Evolutionary conservation across 495 filamentous ascomycete genomes (phyloP).

Genomic region (Talaromyces adpressus): DNA sequence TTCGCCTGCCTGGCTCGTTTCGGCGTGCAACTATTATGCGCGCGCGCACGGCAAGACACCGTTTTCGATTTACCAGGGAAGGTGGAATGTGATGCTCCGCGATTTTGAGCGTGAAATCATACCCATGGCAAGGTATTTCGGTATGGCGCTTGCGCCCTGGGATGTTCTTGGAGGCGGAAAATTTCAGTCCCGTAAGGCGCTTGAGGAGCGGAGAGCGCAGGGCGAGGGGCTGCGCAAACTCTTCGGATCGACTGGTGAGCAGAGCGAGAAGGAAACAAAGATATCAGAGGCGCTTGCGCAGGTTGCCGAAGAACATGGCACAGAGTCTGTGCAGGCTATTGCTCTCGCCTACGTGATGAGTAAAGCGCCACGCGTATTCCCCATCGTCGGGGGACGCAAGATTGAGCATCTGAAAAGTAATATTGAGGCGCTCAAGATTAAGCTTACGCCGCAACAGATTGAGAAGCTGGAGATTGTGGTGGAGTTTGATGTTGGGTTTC

Average conservation of each 20-base stretch:
- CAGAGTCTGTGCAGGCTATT: conserved; percentile 43
- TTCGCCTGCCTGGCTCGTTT: conserved; percentile 57
- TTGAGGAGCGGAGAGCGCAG: conserved; percentile 22
- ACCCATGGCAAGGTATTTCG: conserved; percentile 46
- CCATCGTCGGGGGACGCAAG: conserved; percentile 63
- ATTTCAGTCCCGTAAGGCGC: conserved; percentile 37
- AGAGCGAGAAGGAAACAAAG: conserved; percentile 32
- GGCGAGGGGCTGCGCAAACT: conserved; percentile 24
- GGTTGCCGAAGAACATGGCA: conserved; percentile 43
- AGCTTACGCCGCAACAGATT: conserved; percentile 49
- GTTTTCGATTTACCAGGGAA: conserved; percentile 60
- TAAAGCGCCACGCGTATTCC: conserved; percentile 71
- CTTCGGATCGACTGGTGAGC: conserved; percentile 8
- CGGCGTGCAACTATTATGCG: conserved; percentile 53
- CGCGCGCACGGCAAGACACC: conserved; percentile 50
- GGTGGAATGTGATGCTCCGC: conserved; percentile 47
- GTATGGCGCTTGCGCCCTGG: conserved; percentile 56
- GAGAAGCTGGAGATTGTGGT: conserved; percentile 44
- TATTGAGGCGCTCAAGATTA: conserved; percentile 50
- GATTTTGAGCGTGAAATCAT: conserved; percentile 53
- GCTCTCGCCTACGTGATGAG: conserved; percentile 69
- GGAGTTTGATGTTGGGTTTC: conserved; percentile 48
- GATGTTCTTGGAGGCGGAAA: conserved; percentile 46
- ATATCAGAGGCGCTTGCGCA: conserved; percentile 41
- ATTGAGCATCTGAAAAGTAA: conserved; percentile 59